These are phyloP conservation scores for Botrytis fragariae DNA, from an alignment of 2,329 filamentous ascomycete genomes.

Conservation along the genomic window DNA sequence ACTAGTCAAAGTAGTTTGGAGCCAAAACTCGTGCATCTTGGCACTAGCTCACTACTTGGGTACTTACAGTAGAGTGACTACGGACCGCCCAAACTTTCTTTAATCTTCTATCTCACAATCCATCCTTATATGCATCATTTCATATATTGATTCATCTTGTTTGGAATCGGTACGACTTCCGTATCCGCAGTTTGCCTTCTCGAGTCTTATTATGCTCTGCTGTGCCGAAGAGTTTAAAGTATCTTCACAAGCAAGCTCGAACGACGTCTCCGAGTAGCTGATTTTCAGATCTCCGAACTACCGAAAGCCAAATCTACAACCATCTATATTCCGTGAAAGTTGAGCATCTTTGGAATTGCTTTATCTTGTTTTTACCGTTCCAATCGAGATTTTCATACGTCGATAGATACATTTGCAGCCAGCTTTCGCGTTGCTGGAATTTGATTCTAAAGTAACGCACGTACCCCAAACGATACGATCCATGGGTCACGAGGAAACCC, in stretches of 20 bases:
- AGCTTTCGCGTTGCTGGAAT: background rate
- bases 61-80: background rate
- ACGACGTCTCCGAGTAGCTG: background rate
- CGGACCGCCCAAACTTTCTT: background rate
- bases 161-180: background rate
- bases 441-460: background rate
- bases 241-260: background rate
- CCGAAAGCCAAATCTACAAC: background rate
- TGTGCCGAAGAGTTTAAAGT: background rate
- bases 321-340: background rate
- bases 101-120: background rate
- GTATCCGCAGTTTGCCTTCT: background rate
- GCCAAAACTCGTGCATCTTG: constrained; percentile 6
- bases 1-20: constrained; percentile 7
- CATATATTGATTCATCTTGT: background rate
- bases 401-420: background rate
- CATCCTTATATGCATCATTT: background rate
- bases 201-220: background rate
- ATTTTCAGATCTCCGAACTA: background rate
- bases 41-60: background rate
- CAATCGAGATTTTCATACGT: background rate
- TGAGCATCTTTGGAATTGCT: background rate
- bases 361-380: background rate
- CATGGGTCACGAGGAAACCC: background rate
- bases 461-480: background rate